Evolutionary conservation across 257 asterid genomes (phyloP).

Genomic region (Anisodus tanguticus): DNA sequence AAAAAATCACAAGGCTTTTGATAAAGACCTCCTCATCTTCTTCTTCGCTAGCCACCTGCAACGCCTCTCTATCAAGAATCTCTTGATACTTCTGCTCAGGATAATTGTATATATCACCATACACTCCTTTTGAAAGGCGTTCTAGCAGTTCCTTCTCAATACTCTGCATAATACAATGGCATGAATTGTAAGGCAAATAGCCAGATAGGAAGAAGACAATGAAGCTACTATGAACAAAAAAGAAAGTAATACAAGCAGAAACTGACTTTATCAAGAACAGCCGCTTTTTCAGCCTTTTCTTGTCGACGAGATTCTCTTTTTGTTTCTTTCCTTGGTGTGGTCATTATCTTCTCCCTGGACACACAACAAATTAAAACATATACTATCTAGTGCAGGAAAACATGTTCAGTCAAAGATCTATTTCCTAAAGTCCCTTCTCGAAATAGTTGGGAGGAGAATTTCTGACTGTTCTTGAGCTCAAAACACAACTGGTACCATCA

Average conservation of each 20-base stretch:
- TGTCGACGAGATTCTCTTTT: constrained; percentile 88
- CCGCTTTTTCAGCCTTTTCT: constrained; percentile 92
- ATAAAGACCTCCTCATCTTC: constrained; percentile 67
- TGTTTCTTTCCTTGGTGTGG: constrained; percentile 73
- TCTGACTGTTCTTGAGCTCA: background rate
- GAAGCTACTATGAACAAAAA: background rate
- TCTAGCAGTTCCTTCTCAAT: constrained; percentile 88
- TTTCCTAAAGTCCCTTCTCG: background rate
- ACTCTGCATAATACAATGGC: constrained; percentile 49
- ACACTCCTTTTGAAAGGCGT: constrained; percentile 71
- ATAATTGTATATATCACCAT: constrained; percentile 73
- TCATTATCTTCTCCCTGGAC: constrained; percentile 87
- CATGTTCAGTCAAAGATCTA: background rate
- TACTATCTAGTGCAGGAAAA: background rate
- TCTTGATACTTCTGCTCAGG: constrained; percentile 58
- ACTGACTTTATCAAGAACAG: constrained; percentile 69
- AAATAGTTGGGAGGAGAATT: background rate
- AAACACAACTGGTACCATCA: background rate
- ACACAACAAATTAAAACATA: constrained; percentile 19
- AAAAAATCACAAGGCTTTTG: background rate
- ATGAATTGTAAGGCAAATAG: constrained; percentile 30
- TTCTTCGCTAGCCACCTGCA: constrained; percentile 49
- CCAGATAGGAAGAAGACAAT: background rate
- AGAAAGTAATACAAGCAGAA: background rate
- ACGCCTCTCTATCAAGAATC: constrained; percentile 60